Evolutionary conservation across 805 yeast species (phyloP).

Genomic region (Myxozyma geophila): DNA sequence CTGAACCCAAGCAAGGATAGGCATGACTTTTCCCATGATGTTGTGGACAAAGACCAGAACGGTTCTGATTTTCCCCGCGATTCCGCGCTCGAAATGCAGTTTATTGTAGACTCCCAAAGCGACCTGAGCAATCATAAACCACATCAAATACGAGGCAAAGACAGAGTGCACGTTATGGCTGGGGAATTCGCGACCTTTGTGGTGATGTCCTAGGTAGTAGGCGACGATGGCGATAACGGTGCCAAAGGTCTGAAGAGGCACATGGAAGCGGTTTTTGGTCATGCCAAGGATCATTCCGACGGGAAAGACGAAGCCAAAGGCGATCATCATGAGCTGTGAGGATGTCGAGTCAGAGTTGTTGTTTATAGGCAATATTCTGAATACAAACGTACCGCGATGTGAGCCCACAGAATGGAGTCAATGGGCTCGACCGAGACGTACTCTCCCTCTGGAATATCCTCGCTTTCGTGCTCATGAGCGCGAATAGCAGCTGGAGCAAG

Average conservation of each 20-base stretch:
- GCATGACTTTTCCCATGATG: constrained; percentile 43
- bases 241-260: constrained; percentile 47
- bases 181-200: constrained; percentile 46
- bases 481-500: background rate
- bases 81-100: constrained; percentile 46
- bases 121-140: constrained; percentile 43
- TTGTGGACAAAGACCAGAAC: constrained; percentile 44
- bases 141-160: constrained; percentile 46
- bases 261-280: constrained; percentile 46
- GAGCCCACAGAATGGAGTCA: constrained; percentile 40
- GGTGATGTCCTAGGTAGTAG: constrained; percentile 48
- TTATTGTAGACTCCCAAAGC: constrained; percentile 47
- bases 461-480: constrained; percentile 38
- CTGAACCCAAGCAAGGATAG: constrained; percentile 72
- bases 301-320: constrained; percentile 50
- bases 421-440: constrained; percentile 39
- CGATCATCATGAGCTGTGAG: constrained; percentile 42
- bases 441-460: constrained; percentile 39
- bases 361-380: background rate
- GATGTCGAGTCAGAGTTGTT: background rate
- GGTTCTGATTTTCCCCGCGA: constrained; percentile 43
- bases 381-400: constrained; percentile 39
- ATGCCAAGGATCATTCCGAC: constrained; percentile 49
- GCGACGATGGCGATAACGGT: constrained; percentile 46
- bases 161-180: constrained; percentile 45